Base-by-base conservation (phyloP, 1,284 basidiomycete genomes). In the Phellopilus nigrolimitatus region DNA sequence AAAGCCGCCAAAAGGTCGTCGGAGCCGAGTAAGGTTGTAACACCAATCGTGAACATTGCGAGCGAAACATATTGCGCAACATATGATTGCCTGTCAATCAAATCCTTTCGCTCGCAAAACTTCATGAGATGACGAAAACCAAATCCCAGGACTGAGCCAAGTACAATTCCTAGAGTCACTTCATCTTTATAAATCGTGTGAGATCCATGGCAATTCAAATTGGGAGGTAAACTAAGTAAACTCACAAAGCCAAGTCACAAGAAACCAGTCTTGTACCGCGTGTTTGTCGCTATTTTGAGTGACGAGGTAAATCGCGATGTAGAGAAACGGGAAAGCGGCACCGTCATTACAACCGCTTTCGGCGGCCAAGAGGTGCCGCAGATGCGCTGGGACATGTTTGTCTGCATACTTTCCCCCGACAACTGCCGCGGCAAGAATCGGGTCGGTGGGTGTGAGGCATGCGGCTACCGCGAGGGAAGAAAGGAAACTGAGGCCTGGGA, bases 381-480 rank as follows among this genome's bases (percentile, higher is more conserved):
- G 78, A 66, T 99, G 97, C 0, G 92, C 86, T 0, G 95, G 95
- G 13, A 99, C 95, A 62, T 99, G 95, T 65, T 97, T 97, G 67
- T 99, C 91, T 2, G 95, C 95, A 72, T 95, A 99, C 68, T 93
- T 95, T 48, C 97, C 95, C 63, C 97, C 95, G 10, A 99, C 88
- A 50, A 99, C 82, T 3, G 86, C 88, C 21, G 90, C 89, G 1
- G 91, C 88, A 33, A 94, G 76, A 59, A 94, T 93, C 17, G 95
- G 95, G 69, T 99, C 97, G 8, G 97, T 98, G 0, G 95, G 97
- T 0, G 95, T 97, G 22, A 97, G 81, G 66, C 92, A 95, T 0
- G 95, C 94, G 13, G 91, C 93, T 49, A 98, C 82, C 46, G 90
- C 91, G 57, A 98, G 77, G 43, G 85, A 81, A 3, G 90, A 89